A percentile compares a stretch with the other conserved stretches of the same genome.
phyloP scores from a whole-genome alignment of 2,329 filamentous ascomycete species.

The Trichoderma simmonsii region DNA sequence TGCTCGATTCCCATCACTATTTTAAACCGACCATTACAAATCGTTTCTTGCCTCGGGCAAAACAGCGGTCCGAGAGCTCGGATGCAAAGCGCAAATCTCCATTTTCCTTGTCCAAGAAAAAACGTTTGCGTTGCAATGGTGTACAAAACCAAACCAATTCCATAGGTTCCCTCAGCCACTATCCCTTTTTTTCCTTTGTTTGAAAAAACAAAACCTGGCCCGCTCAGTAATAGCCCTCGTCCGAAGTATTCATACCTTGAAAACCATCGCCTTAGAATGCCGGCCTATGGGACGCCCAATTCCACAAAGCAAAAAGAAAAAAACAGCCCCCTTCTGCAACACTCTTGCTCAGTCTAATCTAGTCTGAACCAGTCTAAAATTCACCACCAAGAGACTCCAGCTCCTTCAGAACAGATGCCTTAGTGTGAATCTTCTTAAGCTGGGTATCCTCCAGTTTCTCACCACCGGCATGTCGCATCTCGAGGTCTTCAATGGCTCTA shows the following conservation, averaged over 20 bases:
- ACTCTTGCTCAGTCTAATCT: background rate
- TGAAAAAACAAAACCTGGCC: background rate
- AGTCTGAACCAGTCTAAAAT: slow-evolving; percentile 17
- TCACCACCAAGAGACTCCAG: slow-evolving; percentile 56
- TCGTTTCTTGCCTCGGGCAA: background rate
- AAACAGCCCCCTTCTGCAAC: background rate
- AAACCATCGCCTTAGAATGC: slow-evolving; percentile 3
- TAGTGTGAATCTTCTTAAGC: slow-evolving; percentile 95
- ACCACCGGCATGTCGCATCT: slow-evolving; percentile 90
- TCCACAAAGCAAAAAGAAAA: slow-evolving; percentile 1
- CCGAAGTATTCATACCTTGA: slow-evolving; percentile 4
- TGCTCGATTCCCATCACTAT: background rate
- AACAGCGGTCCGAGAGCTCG: background rate
- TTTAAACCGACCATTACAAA: background rate
- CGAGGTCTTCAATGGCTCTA: slow-evolving; percentile 93
- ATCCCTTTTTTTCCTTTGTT: background rate
- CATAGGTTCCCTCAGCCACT: background rate
- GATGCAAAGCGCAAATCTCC: background rate
- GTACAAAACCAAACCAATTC: slow-evolving; percentile 16
- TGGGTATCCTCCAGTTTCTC: slow-evolving; percentile 99
- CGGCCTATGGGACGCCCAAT: background rate
- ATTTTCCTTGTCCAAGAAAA: slow-evolving; percentile 12
- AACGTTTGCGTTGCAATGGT: slow-evolving; percentile 6
- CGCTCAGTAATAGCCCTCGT: slow-evolving; percentile 3
- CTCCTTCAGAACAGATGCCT: slow-evolving; percentile 79